Base-by-base conservation (phyloP, 257 asterid species). In the Coffea canephora region DNA sequence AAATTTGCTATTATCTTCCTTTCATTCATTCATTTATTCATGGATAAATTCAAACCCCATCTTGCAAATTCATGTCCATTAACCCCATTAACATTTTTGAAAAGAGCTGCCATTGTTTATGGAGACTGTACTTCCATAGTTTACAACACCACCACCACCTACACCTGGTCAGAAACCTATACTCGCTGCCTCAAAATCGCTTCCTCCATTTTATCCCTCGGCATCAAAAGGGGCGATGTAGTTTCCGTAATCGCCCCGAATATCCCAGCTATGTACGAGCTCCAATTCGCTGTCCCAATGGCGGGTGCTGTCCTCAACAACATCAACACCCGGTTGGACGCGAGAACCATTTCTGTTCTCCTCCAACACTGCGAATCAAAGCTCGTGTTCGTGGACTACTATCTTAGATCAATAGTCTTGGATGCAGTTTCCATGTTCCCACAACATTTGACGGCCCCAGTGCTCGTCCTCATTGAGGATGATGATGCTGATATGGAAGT, bases 191-290 rank as follows among this genome's bases (percentile, higher is more conserved):
- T 89, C 49, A 80, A 78, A 15, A 16, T 91, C 12, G 97, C 97
- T 36, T 92, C 96, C 9, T 81, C 94, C 1, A 78, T 91, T 25
- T 82, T 76, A 0, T 86, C 92, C 7, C 7, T 87, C 0, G 97
- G 97, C 1, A 84, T 91, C 83, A n/a, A 59, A 7, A 69, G 87
- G 68, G 78, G 88, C 81, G 90, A 88, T 77, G 94, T 92, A 14
- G 93, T 91, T 1, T 88, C 93, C 0, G 94, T 92, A 31, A 83
- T 92, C 19, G 92, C 93, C 34, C 97, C 96, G 0, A 92, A 91
- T 27, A 45, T 91, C 16, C 97, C 96, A 14, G 93, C 97, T 78
- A 92, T 91, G 92, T 92, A 91, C 62, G 96, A 92, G 88, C 91
- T 90, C 54, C 96, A 92, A 12, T 91, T 88, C 73, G 96, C 97